Evolutionary conservation across 345 rosid species (phyloP), one percentile per base, ranked within the genome.

Genomic region (Rhizophora apiculata): DNA sequence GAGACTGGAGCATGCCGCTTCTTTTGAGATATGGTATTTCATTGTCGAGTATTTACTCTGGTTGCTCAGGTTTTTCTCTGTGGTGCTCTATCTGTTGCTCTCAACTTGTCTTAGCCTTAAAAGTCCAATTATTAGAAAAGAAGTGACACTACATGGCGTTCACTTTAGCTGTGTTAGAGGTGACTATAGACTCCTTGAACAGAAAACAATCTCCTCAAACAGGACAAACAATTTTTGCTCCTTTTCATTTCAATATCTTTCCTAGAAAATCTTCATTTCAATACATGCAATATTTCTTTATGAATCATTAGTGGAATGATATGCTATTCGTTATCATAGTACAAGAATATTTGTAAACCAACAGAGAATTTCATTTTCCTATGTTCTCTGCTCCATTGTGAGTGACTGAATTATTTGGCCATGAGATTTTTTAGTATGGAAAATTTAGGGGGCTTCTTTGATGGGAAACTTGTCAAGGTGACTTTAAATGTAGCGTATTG

Each of bases 391-490:
- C 24, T 24, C 24, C 24, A 24, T 24, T 24, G 24, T 24, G 24
- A 24, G 24, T 24, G 24, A 24, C 24, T 24, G 1, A 24, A 24
- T 24, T 24, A 24, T 24, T 24, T 24, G 24, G 24, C 24, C 24
- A 0, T 24, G 24, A 24, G 24, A 24, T 24, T 24, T 24, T 24
- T 24, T 24, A 24, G 24, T 24, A 0, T 24, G 24, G 24, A 24
- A 24, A 24, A 24, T 24, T 24, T 24, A 24, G 24, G 24, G 24
- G 0, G 24, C 24, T 24, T 24, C 24, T 24, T 24, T 24, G 24
- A 24, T 79, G 97, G 98, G 56, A 93, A 91, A 80, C 80, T 79
- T 81, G 97, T 93, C 68, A 88, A 93, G 97, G 97, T 89, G 68
- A 20, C 13, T 46, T 34, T 26, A 21, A 34, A 30, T 43, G 67